Conservation (phyloP, 495 filamentous ascomycete species). For the Massariosphaeria phaeospora region DNA sequence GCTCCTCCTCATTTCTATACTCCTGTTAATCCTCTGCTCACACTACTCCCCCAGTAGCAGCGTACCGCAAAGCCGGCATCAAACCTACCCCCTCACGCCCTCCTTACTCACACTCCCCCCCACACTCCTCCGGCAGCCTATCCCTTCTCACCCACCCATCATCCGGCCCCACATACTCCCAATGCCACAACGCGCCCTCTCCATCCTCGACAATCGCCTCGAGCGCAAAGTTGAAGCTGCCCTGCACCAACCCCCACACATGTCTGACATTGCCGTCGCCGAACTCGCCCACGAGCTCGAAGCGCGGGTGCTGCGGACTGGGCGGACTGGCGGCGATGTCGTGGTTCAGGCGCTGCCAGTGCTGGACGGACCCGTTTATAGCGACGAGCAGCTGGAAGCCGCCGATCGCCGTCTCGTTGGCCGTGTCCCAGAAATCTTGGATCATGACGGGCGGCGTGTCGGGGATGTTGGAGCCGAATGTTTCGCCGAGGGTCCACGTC, state of each 20-base stretch:
- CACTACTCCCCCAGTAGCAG: no score
- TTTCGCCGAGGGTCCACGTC: not conserved
- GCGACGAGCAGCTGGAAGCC: conserved; percentile 5
- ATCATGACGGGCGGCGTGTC: conserved; percentile 10
- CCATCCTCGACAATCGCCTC: conserved; percentile 1
- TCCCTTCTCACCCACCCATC: no score
- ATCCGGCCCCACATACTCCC: conserved; percentile 3
- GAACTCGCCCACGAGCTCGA: not conserved
- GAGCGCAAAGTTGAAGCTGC: not conserved
- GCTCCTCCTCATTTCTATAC: no score
- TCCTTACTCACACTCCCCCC: no score
- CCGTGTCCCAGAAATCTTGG: conserved; percentile 8
- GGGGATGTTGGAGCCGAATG: not conserved
- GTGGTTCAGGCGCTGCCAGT: conserved; percentile 5
- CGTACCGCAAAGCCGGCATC: no score
- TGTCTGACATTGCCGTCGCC: not conserved
- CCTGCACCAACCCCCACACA: conserved; percentile 5
- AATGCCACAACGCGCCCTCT: conserved; percentile 3
- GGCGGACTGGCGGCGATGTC: conserved; percentile 2
- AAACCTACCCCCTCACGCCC: no score
- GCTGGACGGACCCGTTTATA: not conserved
- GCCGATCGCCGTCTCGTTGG: not conserved
- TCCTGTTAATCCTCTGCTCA: no score
- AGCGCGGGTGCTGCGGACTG: no score
- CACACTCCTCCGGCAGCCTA: no score